phyloP scores from a whole-genome alignment of 148 eudicot species.

The Chenopodium album region DNA sequence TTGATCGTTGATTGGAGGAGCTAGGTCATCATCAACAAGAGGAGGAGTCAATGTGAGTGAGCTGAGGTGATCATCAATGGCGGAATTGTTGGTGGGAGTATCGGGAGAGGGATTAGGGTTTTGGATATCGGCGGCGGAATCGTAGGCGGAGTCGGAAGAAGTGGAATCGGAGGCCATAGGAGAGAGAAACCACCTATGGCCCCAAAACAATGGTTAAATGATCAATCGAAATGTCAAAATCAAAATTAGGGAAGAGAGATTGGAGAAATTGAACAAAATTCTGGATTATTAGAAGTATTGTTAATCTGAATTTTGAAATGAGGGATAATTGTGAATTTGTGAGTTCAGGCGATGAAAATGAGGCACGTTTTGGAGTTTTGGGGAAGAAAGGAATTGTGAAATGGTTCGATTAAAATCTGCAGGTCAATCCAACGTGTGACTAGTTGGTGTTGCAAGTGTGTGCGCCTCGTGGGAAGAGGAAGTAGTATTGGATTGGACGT shows the following conservation, averaged over 20 bases:
- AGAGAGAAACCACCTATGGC: slow-evolving; percentile 4
- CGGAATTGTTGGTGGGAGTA: slow-evolving; percentile 37
- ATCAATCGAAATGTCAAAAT: neutral
- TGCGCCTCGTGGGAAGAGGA: neutral
- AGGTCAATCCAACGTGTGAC: neutral
- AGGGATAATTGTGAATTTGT: too few relatives aligned
- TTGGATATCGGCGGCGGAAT: slow-evolving; percentile 28
- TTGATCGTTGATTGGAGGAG: too few relatives aligned
- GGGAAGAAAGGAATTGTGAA: neutral
- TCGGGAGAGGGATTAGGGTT: slow-evolving; percentile 43
- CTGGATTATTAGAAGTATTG: too few relatives aligned
- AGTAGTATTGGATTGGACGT: neutral
- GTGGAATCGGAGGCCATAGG: slow-evolving; percentile 51
- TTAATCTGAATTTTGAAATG: too few relatives aligned
- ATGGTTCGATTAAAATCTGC: neutral
- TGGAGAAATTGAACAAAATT: too few relatives aligned
- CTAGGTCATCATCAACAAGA: neutral
- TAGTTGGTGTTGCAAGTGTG: neutral
- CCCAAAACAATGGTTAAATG: neutral
- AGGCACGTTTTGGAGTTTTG: neutral
- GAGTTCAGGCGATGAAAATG: neutral
- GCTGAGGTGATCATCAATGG: slow-evolving; percentile 50
- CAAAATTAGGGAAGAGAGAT: neutral
- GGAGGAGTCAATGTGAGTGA: slow-evolving; percentile 38
- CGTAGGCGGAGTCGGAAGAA: slow-evolving; percentile 36